phyloP scores from a whole-genome alignment of 2,329 filamentous ascomycete species.

The Colletotrichum shisoi region DNA sequence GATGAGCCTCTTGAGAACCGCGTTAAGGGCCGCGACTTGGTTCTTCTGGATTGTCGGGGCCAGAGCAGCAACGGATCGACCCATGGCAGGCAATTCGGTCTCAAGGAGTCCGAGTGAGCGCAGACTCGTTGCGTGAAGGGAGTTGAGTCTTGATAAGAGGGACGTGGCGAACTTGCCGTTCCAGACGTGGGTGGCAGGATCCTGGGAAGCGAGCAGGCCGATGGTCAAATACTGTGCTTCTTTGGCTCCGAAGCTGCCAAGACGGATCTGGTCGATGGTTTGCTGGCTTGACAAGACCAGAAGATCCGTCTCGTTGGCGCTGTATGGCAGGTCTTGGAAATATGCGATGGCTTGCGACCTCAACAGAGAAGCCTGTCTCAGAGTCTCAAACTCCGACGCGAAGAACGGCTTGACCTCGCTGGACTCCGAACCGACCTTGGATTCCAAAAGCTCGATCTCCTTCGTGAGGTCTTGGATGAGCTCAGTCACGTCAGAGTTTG shows the following conservation, averaged over 20 bases:
- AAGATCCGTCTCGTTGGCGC: conserved; percentile 50
- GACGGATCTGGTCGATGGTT: conserved; percentile 54
- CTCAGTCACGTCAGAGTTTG: conserved; percentile 52
- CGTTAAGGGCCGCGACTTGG: conserved; percentile 59
- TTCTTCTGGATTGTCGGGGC: conserved; percentile 60
- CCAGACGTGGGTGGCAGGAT: conserved; percentile 45
- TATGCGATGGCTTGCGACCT: conserved; percentile 42
- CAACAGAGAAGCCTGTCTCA: conserved; percentile 62
- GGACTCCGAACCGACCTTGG: conserved; percentile 54
- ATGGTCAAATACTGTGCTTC: conserved; percentile 33
- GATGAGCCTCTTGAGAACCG: conserved; percentile 58
- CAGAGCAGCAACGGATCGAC: conserved; percentile 61
- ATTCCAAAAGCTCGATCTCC: conserved; percentile 63
- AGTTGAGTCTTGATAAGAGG: conserved; percentile 64
- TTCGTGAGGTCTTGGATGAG: conserved; percentile 59
- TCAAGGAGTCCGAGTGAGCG: conserved; percentile 70
- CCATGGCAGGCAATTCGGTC: conserved; percentile 69
- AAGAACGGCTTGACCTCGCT: conserved; percentile 59
- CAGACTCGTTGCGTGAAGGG: conserved; percentile 62
- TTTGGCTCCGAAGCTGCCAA: conserved; percentile 39
- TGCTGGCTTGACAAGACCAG: conserved; percentile 59
- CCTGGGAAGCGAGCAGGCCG: conserved; percentile 32
- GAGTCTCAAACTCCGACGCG: conserved; percentile 62
- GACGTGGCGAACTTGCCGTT: conserved; percentile 53
- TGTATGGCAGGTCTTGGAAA: conserved; percentile 10